These are phyloP conservation scores for Porogramme epimiltina DNA, from an alignment of 1,284 basidiomycete genomes.

Conservation along the genomic window DNA sequence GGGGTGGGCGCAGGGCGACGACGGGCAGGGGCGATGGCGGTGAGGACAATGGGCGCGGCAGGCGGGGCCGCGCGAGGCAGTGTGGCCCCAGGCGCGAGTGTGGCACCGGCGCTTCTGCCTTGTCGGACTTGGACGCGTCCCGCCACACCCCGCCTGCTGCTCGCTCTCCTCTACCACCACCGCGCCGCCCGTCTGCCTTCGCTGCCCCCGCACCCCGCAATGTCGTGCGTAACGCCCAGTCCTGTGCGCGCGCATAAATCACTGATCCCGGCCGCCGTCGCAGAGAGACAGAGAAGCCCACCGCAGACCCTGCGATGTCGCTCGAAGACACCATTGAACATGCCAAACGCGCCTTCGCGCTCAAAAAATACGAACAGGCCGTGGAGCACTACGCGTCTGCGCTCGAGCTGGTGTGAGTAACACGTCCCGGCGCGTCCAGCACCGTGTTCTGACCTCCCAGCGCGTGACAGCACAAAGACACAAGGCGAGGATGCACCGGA, in stretches of 20 bases:
- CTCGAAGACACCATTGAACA: slow-evolving; percentile 68
- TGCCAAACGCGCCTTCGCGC: slow-evolving; percentile 84
- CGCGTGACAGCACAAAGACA: slow-evolving; percentile 58
- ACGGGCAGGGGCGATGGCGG: slow-evolving; percentile 5
- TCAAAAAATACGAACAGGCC: slow-evolving; percentile 85
- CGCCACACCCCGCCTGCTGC: slow-evolving; percentile 7
- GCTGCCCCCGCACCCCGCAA: slow-evolving; percentile 5
- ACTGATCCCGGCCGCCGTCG: background rate
- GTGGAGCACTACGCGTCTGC: slow-evolving; percentile 84
- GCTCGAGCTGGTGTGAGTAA: slow-evolving; percentile 75
- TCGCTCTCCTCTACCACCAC: slow-evolving; percentile 12
- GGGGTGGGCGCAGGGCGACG: background rate
- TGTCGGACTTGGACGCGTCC: slow-evolving; percentile 20
- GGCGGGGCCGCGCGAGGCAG: background rate
- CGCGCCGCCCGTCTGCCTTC: background rate
- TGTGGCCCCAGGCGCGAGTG: slow-evolving; percentile 3
- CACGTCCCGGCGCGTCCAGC: slow-evolving; percentile 4
- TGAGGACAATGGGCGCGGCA: background rate
- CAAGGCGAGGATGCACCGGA: slow-evolving; percentile 76
- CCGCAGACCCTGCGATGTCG: slow-evolving; percentile 26
- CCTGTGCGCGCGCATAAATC: background rate
- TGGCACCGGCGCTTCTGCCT: slow-evolving; percentile 13
- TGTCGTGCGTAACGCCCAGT: slow-evolving; percentile 17
- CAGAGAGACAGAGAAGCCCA: slow-evolving; percentile 16
- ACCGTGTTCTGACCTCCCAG: background rate